Base-by-base conservation (phyloP, 345 rosid species). In the Isatis tinctoria region DNA sequence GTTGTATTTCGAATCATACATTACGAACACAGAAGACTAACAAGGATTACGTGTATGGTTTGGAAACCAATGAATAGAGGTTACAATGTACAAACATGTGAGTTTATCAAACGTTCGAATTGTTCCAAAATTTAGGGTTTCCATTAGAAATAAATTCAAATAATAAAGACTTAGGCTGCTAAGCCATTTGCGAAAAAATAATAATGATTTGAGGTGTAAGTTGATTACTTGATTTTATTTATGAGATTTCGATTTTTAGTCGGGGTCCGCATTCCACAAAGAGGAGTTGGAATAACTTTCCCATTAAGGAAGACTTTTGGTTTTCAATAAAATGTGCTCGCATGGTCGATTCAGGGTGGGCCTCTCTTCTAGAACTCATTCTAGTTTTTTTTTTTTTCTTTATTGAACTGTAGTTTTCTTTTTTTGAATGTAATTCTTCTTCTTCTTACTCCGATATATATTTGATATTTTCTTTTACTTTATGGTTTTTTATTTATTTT, bases 201-300 rank as follows among this genome's bases (percentile, higher is more conserved):
- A 48, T 18, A 30, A 0, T 39, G 27, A 20, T 41, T 30, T 51
- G 32, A 51, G 33, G 56, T 30, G 16, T 49, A 52, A 30, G 24
- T 51, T 75, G 27, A 11, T 37, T 60, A 40, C 24, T 20, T 51
- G 32, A 43, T 24, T 49, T 40, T 32, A 52, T 68, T 41, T 45
- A 67, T 10, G 10, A 30, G 39, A 67, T 30, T 58, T 24, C 6
- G 43, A 48, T 37, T 4, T 41, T 53, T 54, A 68, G 28, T 56
- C 49, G 36, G 52, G 65, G 71, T 63, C 75, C 65, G 37, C 43
- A 64, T 69, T 70, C 67, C 51, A 76, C 61, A 56, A 70, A 76
- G 66, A 45, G 67, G 37, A 59, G n/a, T 70, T 63, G 27, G 22
- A 43, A 70, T 76, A 70, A 70, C 80, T 63, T 76, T 76, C 67